Evolutionary conservation across 2,329 filamentous ascomycete genomes (phyloP).

Genomic region (Claviceps africana): DNA sequence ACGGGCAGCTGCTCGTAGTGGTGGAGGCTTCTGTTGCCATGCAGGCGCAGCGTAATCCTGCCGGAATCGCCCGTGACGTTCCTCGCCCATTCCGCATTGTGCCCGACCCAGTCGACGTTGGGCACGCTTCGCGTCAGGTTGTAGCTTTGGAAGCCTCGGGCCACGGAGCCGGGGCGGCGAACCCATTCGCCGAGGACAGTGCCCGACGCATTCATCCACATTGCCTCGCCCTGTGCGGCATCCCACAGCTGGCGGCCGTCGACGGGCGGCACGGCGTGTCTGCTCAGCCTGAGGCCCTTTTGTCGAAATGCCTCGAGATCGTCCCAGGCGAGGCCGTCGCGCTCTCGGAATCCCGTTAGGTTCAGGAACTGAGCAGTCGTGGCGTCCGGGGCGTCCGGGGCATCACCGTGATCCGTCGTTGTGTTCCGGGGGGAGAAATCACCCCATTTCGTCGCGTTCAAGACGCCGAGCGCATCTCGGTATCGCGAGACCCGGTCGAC

Average conservation of each 20-base stretch:
- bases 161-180: conserved; percentile 36
- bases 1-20: conserved; percentile 27
- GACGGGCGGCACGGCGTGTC: conserved; percentile 32
- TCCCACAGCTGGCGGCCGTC: conserved; percentile 28
- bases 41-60: conserved; percentile 49
- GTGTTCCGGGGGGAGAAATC: conserved; percentile 37
- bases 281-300: conserved; percentile 48
- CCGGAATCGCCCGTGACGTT: conserved; percentile 68
- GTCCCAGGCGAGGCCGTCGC: conserved; percentile 68
- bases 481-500: conserved; percentile 36
- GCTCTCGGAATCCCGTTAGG: conserved; percentile 60
- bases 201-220: conserved; percentile 72
- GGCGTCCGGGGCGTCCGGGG: no score
- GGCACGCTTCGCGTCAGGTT: conserved; percentile 55
- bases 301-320: conserved; percentile 53
- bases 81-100: conserved; percentile 50
- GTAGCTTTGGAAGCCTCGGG: conserved; percentile 32
- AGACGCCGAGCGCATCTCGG: conserved; percentile 34
- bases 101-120: conserved; percentile 48
- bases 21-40: conserved; percentile 41
- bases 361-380: conserved; percentile 39
- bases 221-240: conserved; percentile 23
- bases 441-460: conserved; percentile 45
- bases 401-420: conserved; percentile 12
- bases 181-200: conserved; percentile 66